Percentiles rank a stretch among this genome's conserved stretches.
phyloP scores from a whole-genome alignment of 257 asterid species.

The Lithospermum erythrorhizon region DNA sequence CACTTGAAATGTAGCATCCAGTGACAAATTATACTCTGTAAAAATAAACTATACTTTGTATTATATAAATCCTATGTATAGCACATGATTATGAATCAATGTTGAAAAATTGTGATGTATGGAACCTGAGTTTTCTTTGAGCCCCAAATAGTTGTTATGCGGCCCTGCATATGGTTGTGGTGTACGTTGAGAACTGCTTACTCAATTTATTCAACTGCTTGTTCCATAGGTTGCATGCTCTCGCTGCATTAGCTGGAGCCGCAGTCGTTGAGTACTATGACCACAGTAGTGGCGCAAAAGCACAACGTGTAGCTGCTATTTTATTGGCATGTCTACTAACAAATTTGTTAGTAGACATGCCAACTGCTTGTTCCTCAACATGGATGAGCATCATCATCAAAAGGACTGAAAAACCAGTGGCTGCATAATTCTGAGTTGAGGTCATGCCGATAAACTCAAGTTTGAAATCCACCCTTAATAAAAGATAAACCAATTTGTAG shows the following conservation, averaged over 20 bases:
- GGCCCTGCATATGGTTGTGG: no score
- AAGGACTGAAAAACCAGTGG: conserved; percentile 25
- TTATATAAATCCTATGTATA: no score
- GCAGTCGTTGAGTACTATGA: conserved; percentile 60
- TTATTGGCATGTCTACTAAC: no score
- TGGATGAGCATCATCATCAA: conserved; percentile 14
- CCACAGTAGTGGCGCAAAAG: conserved; percentile 66
- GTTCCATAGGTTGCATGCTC: conserved; percentile 67
- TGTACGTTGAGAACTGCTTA: background rate
- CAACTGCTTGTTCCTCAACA: conserved; percentile 40
- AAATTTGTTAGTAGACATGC: no score
- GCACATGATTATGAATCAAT: no score
- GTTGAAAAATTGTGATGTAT: no score
- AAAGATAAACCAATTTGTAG: background rate
- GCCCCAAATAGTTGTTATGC: no score
- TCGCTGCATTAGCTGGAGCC: conserved; percentile 71
- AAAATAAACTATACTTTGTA: no score
- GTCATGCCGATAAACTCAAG: background rate
- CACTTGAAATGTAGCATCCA: no score
- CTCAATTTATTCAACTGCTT: background rate
- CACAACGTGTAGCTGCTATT: conserved; percentile 54
- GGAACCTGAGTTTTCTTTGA: no score
- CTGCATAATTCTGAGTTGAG: background rate
- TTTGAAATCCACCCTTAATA: no score
- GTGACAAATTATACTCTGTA: no score